Percentiles rank a stretch among this genome's conserved stretches.
Evolutionary conservation across 805 yeast genomes (phyloP).

Genomic region (Spathaspora gorwiae): DNA sequence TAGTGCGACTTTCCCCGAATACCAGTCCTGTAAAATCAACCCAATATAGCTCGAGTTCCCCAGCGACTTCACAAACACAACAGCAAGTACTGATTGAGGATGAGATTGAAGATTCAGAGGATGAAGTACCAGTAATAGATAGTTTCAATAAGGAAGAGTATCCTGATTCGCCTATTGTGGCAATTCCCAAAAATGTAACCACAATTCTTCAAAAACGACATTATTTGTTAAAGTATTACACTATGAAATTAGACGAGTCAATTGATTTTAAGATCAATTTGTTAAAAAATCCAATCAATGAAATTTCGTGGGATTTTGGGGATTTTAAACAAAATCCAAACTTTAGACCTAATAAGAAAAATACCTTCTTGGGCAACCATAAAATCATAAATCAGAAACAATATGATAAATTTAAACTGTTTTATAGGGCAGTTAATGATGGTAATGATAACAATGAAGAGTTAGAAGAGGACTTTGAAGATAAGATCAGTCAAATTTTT

Average conservation of each 20-base stretch:
- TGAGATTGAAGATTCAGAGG: conserved; percentile 14
- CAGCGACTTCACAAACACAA: neutral
- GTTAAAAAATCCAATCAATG: conserved; percentile 31
- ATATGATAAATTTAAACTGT: neutral
- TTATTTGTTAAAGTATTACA: conserved; percentile 9
- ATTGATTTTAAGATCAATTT: conserved; percentile 21
- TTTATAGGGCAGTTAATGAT: neutral
- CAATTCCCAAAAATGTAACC: neutral
- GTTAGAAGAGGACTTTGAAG: conserved; percentile 4
- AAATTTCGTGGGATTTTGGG: conserved; percentile 28
- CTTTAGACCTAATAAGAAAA: conserved; percentile 1
- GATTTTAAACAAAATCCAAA: conserved; percentile 25
- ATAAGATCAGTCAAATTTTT: conserved; percentile 25
- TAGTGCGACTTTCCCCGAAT: neutral
- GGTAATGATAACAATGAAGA: conserved; percentile 8
- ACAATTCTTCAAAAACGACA: conserved; percentile 6
- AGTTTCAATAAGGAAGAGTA: conserved; percentile 1
- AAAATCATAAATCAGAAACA: conserved; percentile 4
- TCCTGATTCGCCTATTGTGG: conserved; percentile 5
- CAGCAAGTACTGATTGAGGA: neutral
- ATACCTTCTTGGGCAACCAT: conserved; percentile 1
- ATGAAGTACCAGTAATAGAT: conserved; percentile 5
- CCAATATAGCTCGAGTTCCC: conserved; percentile 5
- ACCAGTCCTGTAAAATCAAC: conserved; percentile 6
- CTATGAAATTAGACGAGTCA: conserved; percentile 16